A percentile compares a stretch with the other conserved stretches of the same genome.
phyloP scores from a whole-genome alignment of 345 rosid genomes.

The Barbarea vulgaris region DNA sequence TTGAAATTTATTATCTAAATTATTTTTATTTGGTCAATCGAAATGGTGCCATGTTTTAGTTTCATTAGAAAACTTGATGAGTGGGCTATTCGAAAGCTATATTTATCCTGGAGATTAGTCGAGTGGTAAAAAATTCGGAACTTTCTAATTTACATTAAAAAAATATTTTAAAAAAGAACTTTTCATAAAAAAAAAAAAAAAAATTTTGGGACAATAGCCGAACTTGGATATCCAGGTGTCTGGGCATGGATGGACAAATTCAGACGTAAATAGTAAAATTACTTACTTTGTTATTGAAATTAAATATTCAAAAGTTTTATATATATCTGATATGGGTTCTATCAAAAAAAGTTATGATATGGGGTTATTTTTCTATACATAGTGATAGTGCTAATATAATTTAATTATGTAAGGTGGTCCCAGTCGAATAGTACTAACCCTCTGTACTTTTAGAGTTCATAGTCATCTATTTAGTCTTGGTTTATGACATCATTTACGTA shows the following conservation, averaged over 20 bases:
- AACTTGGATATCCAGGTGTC: neutral
- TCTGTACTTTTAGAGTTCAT: neutral
- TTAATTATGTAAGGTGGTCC: neutral
- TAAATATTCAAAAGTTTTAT: neutral
- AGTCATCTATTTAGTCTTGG: neutral
- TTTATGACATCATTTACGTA: conserved; percentile 15
- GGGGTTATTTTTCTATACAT: conserved; percentile 7
- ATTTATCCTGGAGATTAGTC: no score
- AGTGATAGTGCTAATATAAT: neutral
- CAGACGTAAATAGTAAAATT: neutral
- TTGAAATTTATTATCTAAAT: no score
- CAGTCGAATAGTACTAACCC: neutral
- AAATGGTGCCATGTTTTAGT: no score
- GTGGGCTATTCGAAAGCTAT: no score
- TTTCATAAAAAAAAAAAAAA: no score
- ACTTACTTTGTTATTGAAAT: neutral
- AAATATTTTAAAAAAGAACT: no score
- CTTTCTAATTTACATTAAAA: no score
- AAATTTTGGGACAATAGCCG: neutral
- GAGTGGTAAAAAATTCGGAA: no score
- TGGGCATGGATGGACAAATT: neutral
- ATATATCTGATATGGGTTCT: neutral
- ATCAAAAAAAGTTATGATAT: neutral
- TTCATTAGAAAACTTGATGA: no score
- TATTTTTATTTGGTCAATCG: no score